Base-by-base conservation (phyloP, 2,329 filamentous ascomycete genomes). In the Pyricularia grisea region DNA sequence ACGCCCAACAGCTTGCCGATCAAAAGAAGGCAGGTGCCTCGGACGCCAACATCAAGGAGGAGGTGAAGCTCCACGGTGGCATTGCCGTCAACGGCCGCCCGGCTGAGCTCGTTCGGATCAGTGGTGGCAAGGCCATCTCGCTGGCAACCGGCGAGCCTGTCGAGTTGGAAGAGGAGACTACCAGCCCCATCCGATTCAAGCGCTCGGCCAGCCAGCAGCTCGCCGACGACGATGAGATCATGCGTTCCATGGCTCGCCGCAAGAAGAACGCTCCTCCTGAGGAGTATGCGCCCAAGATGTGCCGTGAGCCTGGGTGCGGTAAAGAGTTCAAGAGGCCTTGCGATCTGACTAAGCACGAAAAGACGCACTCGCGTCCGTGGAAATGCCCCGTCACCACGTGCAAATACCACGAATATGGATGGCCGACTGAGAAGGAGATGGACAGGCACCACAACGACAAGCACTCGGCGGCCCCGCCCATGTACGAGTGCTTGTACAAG, bases 321-420 rank as follows among this genome's bases (percentile, higher is more conserved):
- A 97, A 97, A 81, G 88, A 94, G 79, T 98, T 98, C 83, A 96
- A 95, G 81, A 90, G 95, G 71, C 93, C 93, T n/a, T 98, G 95
- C 79, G 95, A 99, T 78, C 83, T 98, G 70, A 97, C 93, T 73
- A 98, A 98, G 84, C 95, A 99, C 80, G 92, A 97, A 82, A 99
- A 98, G 84, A 98, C 94, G 0, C 95, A 99, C 79, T 93, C 92
- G 69, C 92, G 95, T 50, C 95, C 94, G 11, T 97, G 92, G 91
- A 99, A 99, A 83, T 99, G 95, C 79, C 86, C 89, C 7, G 83
- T 92, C 27, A 76, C 86, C 60, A 89, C 87, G 65, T 98, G 95
- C 91, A 97, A 96, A 78, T 98, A 97, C 79, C 88, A 92, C 78
- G 87, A 90, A 42, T 88, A 92, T 74, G 95, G 95, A 67, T 98